phyloP scores from a whole-genome alignment of 2,329 filamentous ascomycete species.

The Colletotrichum melonis region DNA sequence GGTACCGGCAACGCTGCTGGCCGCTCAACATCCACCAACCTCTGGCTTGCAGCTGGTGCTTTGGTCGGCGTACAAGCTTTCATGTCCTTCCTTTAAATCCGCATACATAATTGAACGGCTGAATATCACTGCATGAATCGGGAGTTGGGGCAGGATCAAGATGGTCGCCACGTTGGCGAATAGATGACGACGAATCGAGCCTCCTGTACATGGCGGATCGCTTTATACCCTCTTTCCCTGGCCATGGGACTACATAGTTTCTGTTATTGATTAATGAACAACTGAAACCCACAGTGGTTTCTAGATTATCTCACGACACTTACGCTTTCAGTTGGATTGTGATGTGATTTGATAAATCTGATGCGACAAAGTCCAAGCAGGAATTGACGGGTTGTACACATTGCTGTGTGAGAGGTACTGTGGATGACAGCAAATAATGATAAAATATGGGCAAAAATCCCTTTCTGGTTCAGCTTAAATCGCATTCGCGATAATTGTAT shows the following conservation, averaged over 20 bases:
- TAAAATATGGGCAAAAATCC: not conserved
- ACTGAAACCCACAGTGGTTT: not conserved
- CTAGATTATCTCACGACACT: not conserved
- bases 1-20: conserved; percentile 20
- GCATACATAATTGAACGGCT: conserved; percentile 24
- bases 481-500: not conserved
- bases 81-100: conserved; percentile 26
- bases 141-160: conserved; percentile 25
- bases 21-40: conserved; percentile 6
- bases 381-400: no score
- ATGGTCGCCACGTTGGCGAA: conserved; percentile 11
- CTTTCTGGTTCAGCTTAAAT: not conserved
- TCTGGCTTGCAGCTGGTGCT: conserved; percentile 20
- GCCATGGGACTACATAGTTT: conserved; percentile 25
- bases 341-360: not conserved
- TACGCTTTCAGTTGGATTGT: not conserved
- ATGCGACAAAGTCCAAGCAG: no score
- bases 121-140: conserved; percentile 16
- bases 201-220: conserved; percentile 20
- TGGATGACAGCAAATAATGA: not conserved
- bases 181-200: conserved; percentile 12
- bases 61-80: conserved; percentile 17
- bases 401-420: not conserved
- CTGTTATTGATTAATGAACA: conserved; percentile 13
- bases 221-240: conserved; percentile 30